These are phyloP conservation scores for Colletotrichum agaves DNA, from an alignment of 2,329 filamentous ascomycete species.

Conservation along the genomic window DNA sequence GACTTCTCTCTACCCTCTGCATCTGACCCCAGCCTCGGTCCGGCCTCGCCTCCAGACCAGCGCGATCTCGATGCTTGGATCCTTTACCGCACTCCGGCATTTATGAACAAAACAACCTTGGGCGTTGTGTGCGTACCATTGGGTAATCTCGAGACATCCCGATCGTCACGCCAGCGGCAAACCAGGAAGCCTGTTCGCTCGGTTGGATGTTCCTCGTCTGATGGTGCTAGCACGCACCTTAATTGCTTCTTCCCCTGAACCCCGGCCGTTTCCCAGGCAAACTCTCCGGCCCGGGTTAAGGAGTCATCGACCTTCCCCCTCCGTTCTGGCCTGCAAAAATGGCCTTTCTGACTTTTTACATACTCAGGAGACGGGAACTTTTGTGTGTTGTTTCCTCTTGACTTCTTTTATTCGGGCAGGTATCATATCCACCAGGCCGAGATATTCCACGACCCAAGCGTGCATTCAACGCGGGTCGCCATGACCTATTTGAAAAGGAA, in stretches of 20 bases:
- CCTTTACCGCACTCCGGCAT: too few relatives aligned
- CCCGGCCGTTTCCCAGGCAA: slow-evolving; percentile 5
- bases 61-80: slow-evolving; percentile 7
- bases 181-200: neutral
- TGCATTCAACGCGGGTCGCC: slow-evolving; percentile 13
- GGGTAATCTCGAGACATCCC: neutral
- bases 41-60: neutral
- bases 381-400: slow-evolving; percentile 1
- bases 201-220: slow-evolving; percentile 23
- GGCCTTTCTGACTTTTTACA: neutral
- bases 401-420: slow-evolving; percentile 30
- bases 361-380: slow-evolving; percentile 14
- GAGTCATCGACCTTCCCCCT: slow-evolving; percentile 9
- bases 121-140: too few relatives aligned
- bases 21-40: neutral
- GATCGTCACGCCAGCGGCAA: slow-evolving; percentile 20
- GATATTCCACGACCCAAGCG: slow-evolving; percentile 1
- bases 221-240: slow-evolving; percentile 14
- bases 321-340: neutral
- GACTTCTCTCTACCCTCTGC: neutral
- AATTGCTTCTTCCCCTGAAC: slow-evolving; percentile 7
- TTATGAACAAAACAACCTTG: too few relatives aligned
- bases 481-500: slow-evolving; percentile 29
- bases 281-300: slow-evolving; percentile 3
- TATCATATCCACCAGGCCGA: slow-evolving; percentile 9